Conservation (phyloP, 352 stramenopile species). For the Aphanomyces invadans region DNA sequence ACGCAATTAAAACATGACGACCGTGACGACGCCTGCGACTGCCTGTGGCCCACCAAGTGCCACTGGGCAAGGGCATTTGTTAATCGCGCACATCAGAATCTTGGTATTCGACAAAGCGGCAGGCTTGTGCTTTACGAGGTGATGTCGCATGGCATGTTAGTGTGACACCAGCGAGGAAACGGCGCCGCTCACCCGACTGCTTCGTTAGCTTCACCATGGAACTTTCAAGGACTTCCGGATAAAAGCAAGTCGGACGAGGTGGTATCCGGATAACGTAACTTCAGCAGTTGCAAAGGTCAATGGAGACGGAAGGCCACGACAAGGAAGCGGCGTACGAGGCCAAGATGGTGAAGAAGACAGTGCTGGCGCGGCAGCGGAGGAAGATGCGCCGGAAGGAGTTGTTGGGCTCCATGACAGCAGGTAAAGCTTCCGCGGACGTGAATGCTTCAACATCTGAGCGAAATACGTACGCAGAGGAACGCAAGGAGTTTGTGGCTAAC, state of each 20-base stretch:
- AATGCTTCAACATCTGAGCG: neutral
- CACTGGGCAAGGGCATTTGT: too few species aligned
- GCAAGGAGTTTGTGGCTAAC: conserved; percentile 37
- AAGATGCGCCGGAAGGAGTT: conserved; percentile 44
- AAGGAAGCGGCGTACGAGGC: conserved; percentile 13
- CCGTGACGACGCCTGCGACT: too few species aligned
- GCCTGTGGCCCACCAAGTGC: too few species aligned
- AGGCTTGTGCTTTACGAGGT: too few species aligned
- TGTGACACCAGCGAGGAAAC: too few species aligned
- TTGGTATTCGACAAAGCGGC: too few species aligned
- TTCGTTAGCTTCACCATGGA: too few species aligned
- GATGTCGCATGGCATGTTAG: too few species aligned
- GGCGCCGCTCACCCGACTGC: too few species aligned
- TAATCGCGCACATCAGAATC: too few species aligned
- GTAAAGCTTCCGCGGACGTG: too few species aligned
- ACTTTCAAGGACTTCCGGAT: neutral
- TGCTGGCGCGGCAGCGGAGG: conserved; percentile 36
- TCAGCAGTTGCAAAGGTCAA: neutral
- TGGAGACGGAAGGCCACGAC: neutral
- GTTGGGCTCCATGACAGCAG: conserved; percentile 50
- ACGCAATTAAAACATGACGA: too few species aligned
- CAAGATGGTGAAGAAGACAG: conserved; percentile 17
- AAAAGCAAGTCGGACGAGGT: neutral
- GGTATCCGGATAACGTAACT: neutral
- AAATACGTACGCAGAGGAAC: conserved; percentile 35